Conservation (phyloP, 2,329 filamentous ascomycete species). For the Fusarium nodosum region DNA sequence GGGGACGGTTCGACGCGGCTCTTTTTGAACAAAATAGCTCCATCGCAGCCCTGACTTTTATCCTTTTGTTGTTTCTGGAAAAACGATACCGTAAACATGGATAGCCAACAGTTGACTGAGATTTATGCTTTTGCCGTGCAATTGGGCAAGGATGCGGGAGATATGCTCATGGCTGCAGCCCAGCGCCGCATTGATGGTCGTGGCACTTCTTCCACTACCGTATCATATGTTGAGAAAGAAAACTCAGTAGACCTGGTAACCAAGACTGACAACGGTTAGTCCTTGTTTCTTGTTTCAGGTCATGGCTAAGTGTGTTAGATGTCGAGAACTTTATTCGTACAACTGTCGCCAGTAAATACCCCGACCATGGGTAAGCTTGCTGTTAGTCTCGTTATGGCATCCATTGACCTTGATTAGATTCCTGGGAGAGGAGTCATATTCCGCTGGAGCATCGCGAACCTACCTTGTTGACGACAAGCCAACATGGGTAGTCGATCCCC, state of each 20-base stretch:
- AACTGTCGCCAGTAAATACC: constrained; percentile 71
- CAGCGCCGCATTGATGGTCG: constrained; percentile 47
- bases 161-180: constrained; percentile 74
- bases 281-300: neutral
- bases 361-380: constrained; percentile 70
- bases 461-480: constrained; percentile 75
- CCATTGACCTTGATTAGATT: constrained; percentile 65
- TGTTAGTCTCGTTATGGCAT: neutral
- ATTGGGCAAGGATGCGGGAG: constrained; percentile 77
- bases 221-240: constrained; percentile 71
- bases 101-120: constrained; percentile 67
- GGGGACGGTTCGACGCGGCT: constrained; percentile 43
- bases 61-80: constrained; percentile 14
- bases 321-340: constrained; percentile 78
- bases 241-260: constrained; percentile 84
- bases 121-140: constrained; percentile 80
- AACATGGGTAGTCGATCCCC: constrained; percentile 82
- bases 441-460: constrained; percentile 73
- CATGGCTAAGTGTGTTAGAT: constrained; percentile 60
- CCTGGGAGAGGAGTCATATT: constrained; percentile 82
- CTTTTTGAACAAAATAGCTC: constrained; percentile 29
- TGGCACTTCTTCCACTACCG: constrained; percentile 31
- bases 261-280: constrained; percentile 77
- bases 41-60: constrained; percentile 4
- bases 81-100: constrained; percentile 47